Base-by-base conservation (phyloP, 148 eudicot species). In the Dysphania ambrosioides region DNA sequence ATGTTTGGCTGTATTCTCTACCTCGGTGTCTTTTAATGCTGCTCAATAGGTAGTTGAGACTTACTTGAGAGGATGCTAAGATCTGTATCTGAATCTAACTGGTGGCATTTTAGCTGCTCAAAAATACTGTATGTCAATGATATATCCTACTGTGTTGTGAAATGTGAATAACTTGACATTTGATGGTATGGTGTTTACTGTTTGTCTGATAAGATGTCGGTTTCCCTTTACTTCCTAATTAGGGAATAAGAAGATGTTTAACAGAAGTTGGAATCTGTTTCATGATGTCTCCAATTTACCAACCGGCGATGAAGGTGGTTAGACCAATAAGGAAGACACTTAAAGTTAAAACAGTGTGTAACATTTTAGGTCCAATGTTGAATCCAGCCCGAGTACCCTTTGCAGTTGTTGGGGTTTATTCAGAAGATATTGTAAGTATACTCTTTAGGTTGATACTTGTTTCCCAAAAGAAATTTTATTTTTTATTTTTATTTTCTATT, bases 231-330 rank as follows among this genome's bases (percentile, higher is more conserved):
- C 44, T 68, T 49, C 57, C 58, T 56, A 30, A 44, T 71, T 75
- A 96, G 99, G 99, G 91, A 73, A 80, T 96, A 64, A 81, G 34
- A 79, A 86, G 87, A 66, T 96, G 99, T 66, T 88, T 96, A n/a
- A 78, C 80, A 34, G 91, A 92, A 74, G 97, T 82, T 30, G 97
- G 99, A 65, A 92, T 96, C 60, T 95, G 99, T 69, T 96, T 96
- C 79, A 96, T 96, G 97, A 92, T 96, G 99, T 59, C 97, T 79
- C 92, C 97, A 10, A 80, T 82, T n/a, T 92, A 90, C 82, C 99
- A 95, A 86, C 99, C 99, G 3, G 97, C 99, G 11, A 96, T 96
- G 99, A 81, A 88, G 86, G 75, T 96, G 81, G 99, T 96, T 71
- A 82, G 97, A 75, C 95, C 99, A 15, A 80, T 96, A 62, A 87